These are phyloP conservation scores for Cladosporium sp. DNA, from an alignment of 2,329 filamentous ascomycete species.

Conservation along the genomic window DNA sequence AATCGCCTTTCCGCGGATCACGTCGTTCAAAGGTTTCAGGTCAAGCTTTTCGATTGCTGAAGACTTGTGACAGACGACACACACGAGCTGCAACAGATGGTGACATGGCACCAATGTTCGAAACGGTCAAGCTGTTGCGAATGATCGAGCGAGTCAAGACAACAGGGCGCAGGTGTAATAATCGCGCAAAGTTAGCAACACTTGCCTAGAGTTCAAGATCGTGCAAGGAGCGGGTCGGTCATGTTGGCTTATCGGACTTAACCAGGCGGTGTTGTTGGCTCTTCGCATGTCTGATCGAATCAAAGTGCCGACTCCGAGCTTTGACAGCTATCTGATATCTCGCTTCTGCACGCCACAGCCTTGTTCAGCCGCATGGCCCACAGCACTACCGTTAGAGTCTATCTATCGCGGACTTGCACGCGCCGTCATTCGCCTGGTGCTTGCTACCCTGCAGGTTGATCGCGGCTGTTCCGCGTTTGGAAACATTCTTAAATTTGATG, in stretches of 20 bases:
- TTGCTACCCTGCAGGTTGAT: background rate
- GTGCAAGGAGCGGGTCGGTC: background rate
- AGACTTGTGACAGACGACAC: background rate
- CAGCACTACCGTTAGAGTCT: background rate
- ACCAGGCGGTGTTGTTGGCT: background rate
- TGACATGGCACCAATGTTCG: too few species aligned
- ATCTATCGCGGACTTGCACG: background rate
- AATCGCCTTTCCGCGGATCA: background rate
- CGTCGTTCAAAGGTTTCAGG: background rate
- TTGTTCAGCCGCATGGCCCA: background rate
- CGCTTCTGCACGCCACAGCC: background rate
- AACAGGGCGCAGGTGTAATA: background rate
- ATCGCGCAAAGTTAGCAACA: background rate
- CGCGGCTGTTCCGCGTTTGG: background rate
- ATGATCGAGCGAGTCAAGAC: too few species aligned
- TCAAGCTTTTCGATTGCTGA: background rate
- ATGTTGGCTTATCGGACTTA: background rate
- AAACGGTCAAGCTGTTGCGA: too few species aligned
- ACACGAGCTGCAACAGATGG: too few species aligned
- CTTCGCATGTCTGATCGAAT: background rate
- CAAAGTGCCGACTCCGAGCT: background rate
- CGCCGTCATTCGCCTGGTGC: conserved; percentile 1
- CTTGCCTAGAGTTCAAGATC: background rate
- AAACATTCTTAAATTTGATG: background rate
- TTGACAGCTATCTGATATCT: conserved; percentile 3